Base-by-base conservation (phyloP, 2,329 filamentous ascomycete genomes). In the Pestalotiopsis sp. region DNA sequence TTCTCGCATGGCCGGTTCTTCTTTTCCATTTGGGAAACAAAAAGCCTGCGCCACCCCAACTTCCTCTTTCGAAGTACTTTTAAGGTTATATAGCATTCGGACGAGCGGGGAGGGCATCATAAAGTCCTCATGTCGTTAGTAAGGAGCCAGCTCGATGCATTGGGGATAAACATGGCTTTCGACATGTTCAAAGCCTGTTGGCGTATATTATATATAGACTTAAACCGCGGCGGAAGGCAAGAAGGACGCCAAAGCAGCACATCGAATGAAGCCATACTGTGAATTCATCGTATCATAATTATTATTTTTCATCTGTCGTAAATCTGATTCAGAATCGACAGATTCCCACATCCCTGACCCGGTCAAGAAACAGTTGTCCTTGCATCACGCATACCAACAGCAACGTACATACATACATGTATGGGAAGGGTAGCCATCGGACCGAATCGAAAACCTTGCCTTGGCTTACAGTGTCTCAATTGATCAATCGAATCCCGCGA, bases 371-470 rank as follows among this genome's bases (percentile, higher is more conserved):
- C 30, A 61, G 26, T 35, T 35, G 30, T 39, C 58, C n/a, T 39
- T 35, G 35, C 58, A 20, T 10, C 58, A 61, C 58, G 30, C 58
- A 61, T 20, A n/a, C 56, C 20, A 58, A 14, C 56, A 5, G 13
- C 26, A 35, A 9, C 5, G 38, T 35, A 38, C 22, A 35, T 61
- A 13, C 30, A 22, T 61, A n/a, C 30, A 35, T 61, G 30, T 26
- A 61, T 17, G 9, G 30, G 30, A 9, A 44, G n/a, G 60, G 38
- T 10, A 6, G 5, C n/a, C 60, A 63, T 63, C 60, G 60, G 60
- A 24, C 60, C 60, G 60, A 63, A 22, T 63, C 39, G 11, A 63
- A 35, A 63, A 13, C 35, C 40, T 63, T 52, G 60, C 60, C 35
- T 26, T 24, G 39, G 17, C 20, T 14, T 61, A 4, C 58, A 61